Base-by-base conservation (phyloP, 2,329 filamentous ascomycete genomes). In the Trematosphaeria pertusa region DNA sequence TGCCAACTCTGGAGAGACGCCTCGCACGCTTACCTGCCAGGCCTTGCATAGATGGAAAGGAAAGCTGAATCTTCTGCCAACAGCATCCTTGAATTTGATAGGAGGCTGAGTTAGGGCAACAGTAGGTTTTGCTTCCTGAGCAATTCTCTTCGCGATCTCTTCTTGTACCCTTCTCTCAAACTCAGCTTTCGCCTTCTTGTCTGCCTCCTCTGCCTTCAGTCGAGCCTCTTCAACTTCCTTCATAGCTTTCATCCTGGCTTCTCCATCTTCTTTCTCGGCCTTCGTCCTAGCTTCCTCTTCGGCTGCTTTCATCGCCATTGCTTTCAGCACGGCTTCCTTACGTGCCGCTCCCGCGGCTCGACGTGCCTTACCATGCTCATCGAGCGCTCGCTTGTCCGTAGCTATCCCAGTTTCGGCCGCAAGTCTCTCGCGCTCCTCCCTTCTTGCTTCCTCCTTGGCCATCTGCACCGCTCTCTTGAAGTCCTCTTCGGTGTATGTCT, bases 151-250 rank as follows among this genome's bases (percentile, higher is more conserved):
- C 42, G 40, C 37, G 20, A 22, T 37, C 32, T 50, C 48, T 21
- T 43, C 30, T 21, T 33, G 14, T 14, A 32, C 21, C 84, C 84
- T 47, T 87, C 85, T 7, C 11, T 41, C 38, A 17, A 75, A 70
- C 52, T 75, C 75, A 9, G 3, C 38, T 20, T 33, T 21, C 3
- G 18, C 11, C 26, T 32, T 32, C 37, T 30, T 14, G 12, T 39
- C 24, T 5, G 18, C 6, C 19, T 32, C 26, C 18, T 32, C 26
- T 28, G 70, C 48, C 61, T 28, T 70, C 5, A 24, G 54, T 15
- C 62, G 56, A 6, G 52, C 55, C 18, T 50, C 65, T 11, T 59
- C 58, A 14, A 66, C 62, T 38, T 38, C 36, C 18, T 24, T 28
- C 8, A 10, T 21, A 6, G 12, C 26, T 17, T 11, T 26, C 3